These are phyloP conservation scores for Penicillium manginii DNA, from an alignment of 495 filamentous ascomycete genomes.

Conservation along the genomic window DNA sequence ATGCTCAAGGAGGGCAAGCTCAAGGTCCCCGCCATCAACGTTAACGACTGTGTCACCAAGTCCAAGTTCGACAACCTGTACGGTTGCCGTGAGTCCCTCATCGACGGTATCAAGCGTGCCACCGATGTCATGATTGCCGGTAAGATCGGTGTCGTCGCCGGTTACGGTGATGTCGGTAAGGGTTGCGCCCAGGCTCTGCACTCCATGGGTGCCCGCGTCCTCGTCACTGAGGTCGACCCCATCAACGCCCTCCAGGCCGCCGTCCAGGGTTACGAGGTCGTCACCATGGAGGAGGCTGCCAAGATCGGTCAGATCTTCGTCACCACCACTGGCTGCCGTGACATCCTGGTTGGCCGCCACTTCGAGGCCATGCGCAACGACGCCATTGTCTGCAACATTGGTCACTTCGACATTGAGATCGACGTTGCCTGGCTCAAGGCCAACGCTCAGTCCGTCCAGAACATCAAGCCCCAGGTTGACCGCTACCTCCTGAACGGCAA, in stretches of 20 bases:
- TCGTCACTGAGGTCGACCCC: constrained; percentile 96
- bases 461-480: constrained; percentile 99
- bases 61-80: constrained; percentile 99
- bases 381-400: constrained; percentile 99
- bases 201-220: constrained; percentile 94
- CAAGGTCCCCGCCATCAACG: constrained; percentile 95
- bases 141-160: constrained; percentile 96
- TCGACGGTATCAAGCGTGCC: constrained; percentile 99
- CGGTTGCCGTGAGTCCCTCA: constrained; percentile 97
- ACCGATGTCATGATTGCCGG: constrained; percentile 99
- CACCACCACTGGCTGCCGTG: constrained; percentile 98
- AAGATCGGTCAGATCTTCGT: constrained; percentile 93
- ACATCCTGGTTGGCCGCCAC: constrained; percentile 90
- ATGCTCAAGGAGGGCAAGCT: constrained; percentile 94
- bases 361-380: constrained; percentile 98
- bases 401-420: constrained; percentile 99
- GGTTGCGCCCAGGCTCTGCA: constrained; percentile 94
- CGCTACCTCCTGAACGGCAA: constrained; percentile 95
- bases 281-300: constrained; percentile 96
- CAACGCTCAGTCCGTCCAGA: constrained; percentile 87
- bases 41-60: constrained; percentile 99
- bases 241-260: constrained; percentile 99
- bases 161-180: constrained; percentile 99
- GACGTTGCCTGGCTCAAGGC: constrained; percentile 99
- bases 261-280: constrained; percentile 95